phyloP scores from a whole-genome alignment of 2,329 filamentous ascomycete genomes.

The Juglanconis oblonga region DNA sequence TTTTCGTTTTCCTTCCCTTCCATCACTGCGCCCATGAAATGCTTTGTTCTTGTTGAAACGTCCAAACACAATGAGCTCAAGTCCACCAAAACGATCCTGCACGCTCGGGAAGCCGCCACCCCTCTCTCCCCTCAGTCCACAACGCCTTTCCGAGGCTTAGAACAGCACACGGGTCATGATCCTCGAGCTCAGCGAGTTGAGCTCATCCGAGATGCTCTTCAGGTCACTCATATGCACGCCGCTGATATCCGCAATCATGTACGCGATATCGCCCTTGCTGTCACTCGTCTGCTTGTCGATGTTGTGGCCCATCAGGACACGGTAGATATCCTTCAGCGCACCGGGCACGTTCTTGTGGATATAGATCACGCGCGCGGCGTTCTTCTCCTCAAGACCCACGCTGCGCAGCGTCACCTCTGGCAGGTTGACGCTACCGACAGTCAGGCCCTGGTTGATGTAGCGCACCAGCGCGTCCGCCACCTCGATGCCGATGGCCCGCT shows the following conservation, averaged over 20 bases:
- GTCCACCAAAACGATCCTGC: neutral
- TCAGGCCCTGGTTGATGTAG: constrained; percentile 95
- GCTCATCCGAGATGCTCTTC: constrained; percentile 76
- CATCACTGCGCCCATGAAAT: neutral
- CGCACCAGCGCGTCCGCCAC: constrained; percentile 83
- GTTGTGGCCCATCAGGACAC: constrained; percentile 91
- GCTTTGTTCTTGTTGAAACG: constrained; percentile 2
- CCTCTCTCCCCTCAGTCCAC: no score
- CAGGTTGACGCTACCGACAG: constrained; percentile 89
- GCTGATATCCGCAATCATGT: constrained; percentile 97
- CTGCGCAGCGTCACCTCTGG: constrained; percentile 90
- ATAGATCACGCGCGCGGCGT: constrained; percentile 90
- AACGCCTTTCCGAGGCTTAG: neutral
- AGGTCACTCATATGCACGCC: constrained; percentile 77
- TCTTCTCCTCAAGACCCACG: constrained; percentile 83
- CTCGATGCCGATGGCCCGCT: constrained; percentile 92
- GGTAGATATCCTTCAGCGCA: constrained; percentile 92
- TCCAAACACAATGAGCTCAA: neutral
- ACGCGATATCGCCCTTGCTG: constrained; percentile 89
- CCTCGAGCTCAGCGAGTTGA: constrained; percentile 80
- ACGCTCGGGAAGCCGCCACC: no score
- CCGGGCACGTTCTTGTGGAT: constrained; percentile 96
- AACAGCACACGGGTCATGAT: constrained; percentile 21
- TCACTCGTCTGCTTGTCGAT: constrained; percentile 99
- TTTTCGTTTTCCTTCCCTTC: neutral